These are phyloP conservation scores for Cronartium quercuum DNA, from an alignment of 1,284 basidiomycete species.

Conservation along the genomic window DNA sequence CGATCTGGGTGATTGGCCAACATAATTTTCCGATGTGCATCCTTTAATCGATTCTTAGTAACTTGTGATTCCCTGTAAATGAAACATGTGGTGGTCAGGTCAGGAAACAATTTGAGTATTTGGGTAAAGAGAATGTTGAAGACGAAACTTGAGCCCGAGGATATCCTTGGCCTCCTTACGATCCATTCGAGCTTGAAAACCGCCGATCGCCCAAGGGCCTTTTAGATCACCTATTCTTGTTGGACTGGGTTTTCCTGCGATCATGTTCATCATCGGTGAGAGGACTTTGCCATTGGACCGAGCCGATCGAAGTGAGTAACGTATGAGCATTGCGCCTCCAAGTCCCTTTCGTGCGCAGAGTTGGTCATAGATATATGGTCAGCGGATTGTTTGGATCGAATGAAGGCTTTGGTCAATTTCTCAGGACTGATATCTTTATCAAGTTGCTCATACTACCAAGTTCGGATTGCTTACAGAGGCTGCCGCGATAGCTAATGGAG, in stretches of 20 bases:
- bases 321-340: constrained; percentile 26
- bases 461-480: constrained; percentile 20
- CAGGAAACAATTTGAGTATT: background rate
- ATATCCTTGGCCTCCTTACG: constrained; percentile 31
- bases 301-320: constrained; percentile 33
- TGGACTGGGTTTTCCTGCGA: constrained; percentile 22
- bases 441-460: too few species aligned
- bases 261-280: constrained; percentile 32
- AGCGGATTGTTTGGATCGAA: too few species aligned
- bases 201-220: constrained; percentile 26
- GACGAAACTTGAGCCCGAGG: constrained; percentile 34
- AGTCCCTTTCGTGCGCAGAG: constrained; percentile 11
- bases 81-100: background rate
- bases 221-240: constrained; percentile 15
- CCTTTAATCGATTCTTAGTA: constrained; percentile 48
- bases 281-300: constrained; percentile 27
- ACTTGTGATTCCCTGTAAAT: constrained; percentile 45
- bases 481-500: constrained; percentile 33
- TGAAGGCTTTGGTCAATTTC: too few species aligned
- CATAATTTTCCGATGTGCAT: constrained; percentile 50
- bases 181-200: constrained; percentile 36
- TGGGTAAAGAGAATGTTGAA: background rate
- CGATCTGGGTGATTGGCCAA: constrained; percentile 50
- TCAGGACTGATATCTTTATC: too few species aligned
- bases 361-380: background rate